Percentiles rank a stretch among this genome's conserved stretches.
phyloP scores from a whole-genome alignment of 148 eudicot genomes.

The Dianthus caryophyllus region DNA sequence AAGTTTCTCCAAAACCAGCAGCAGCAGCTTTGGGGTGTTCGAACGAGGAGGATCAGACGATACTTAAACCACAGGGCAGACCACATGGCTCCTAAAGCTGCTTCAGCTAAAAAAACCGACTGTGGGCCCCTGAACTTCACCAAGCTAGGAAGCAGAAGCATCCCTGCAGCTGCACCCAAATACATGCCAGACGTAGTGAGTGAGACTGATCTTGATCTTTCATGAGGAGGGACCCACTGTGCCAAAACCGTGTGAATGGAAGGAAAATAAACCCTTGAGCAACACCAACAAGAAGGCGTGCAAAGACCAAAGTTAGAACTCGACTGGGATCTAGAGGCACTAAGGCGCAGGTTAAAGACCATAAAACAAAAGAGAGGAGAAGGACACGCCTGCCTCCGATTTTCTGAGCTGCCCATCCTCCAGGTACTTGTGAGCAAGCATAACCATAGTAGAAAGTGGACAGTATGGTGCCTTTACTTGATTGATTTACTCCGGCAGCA shows the following conservation, averaged over 20 bases:
- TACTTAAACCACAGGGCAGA: constrained; percentile 68
- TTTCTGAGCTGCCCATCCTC: constrained; percentile 96
- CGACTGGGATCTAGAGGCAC: constrained; percentile 80
- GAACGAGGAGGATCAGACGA: constrained; percentile 65
- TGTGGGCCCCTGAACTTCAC: constrained; percentile 70
- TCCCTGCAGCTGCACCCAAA: constrained; percentile 83
- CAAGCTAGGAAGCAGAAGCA: constrained; percentile 73
- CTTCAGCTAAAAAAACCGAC: constrained; percentile 73
- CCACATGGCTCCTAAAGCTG: constrained; percentile 77
- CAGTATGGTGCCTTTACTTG: constrained; percentile 86
- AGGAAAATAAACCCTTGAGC: constrained; percentile 91
- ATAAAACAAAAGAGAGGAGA: constrained; percentile 71
- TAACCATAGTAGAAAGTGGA: constrained; percentile 91
- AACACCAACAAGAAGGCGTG: constrained; percentile 82
- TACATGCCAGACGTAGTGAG: constrained; percentile 94
- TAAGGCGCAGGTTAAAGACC: constrained; percentile 75
- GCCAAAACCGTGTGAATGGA: constrained; percentile 79
- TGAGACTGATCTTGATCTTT: constrained; percentile 87
- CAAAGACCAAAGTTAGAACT: constrained; percentile 49
- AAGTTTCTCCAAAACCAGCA: constrained; percentile 75
- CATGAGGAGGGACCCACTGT: constrained; percentile 93
- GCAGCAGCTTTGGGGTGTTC: constrained; percentile 91
- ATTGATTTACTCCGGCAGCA: constrained; percentile 63
- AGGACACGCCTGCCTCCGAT: constrained; percentile 92
- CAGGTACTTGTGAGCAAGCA: constrained; percentile 90